A percentile compares a stretch with the other conserved stretches of the same genome.
Evolutionary conservation across 768 basidiomycete genomes (phyloP).

Genomic region (Tricholoma hemisulphureum): DNA sequence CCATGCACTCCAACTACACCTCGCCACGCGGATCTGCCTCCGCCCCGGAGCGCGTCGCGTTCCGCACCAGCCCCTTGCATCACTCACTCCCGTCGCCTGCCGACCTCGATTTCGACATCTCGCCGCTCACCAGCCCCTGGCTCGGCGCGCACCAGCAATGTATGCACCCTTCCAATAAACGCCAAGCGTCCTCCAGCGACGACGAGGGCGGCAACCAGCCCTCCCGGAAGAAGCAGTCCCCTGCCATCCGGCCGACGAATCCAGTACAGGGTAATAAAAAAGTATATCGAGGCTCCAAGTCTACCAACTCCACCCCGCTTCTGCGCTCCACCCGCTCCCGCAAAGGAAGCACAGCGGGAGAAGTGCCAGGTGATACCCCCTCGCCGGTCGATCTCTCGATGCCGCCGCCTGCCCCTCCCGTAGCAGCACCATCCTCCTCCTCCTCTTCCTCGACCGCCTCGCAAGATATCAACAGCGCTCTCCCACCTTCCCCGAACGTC

Average conservation of each 20-base stretch:
- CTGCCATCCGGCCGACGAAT: constrained; percentile 42
- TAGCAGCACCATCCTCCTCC: not conserved
- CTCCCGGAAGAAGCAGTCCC: constrained; percentile 55
- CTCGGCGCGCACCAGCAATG: constrained; percentile 55
- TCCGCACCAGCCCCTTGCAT: constrained; percentile 42
- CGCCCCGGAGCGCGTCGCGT: constrained; percentile 74
- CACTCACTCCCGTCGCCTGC: constrained; percentile 40
- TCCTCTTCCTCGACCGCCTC: constrained; percentile 12
- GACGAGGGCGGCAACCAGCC: constrained; percentile 46
- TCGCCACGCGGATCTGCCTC: constrained; percentile 45
- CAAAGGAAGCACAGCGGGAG: constrained; percentile 41
- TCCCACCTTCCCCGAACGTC: constrained; percentile 17
- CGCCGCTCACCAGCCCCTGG: constrained; percentile 81
- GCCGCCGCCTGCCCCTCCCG: constrained; percentile 74
- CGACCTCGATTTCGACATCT: constrained; percentile 71
- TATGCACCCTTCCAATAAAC: constrained; percentile 40
- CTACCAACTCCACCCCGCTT: constrained; percentile 60
- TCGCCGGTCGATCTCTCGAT: constrained; percentile 87
- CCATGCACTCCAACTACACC: constrained; percentile 19
- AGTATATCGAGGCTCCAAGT: constrained; percentile 41
- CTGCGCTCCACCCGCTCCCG: constrained; percentile 45
- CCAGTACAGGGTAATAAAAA: constrained; percentile 23
- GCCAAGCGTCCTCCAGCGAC: constrained; percentile 54
- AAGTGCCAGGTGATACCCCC: constrained; percentile 58
- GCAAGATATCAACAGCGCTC: not conserved